These are phyloP conservation scores for Microthlaspi erraticum DNA, from an alignment of 345 rosid species.

Conservation along the genomic window DNA sequence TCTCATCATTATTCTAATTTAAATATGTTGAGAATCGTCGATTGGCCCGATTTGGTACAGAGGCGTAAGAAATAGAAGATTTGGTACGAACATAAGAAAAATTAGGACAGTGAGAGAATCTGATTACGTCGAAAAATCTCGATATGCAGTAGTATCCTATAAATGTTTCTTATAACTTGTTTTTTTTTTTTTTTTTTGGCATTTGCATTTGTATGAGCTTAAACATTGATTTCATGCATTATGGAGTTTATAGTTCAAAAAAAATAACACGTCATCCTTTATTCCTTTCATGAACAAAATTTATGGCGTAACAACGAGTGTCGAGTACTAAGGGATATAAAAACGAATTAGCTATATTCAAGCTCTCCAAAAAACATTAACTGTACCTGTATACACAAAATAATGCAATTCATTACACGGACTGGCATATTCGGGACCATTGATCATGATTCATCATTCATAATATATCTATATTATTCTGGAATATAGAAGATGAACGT, in stretches of 20 bases:
- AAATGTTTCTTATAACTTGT: too few relatives aligned
- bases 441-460: not conserved
- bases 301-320: too few relatives aligned
- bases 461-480: constrained; percentile 16
- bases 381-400: not conserved
- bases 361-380: not conserved
- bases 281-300: too few relatives aligned
- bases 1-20: constrained; percentile 13
- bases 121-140: constrained; percentile 8
- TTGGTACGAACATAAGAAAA: constrained; percentile 12
- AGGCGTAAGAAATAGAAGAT: not conserved
- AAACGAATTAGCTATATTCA: not conserved
- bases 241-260: too few relatives aligned
- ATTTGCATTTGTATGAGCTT: too few relatives aligned
- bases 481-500: constrained; percentile 35
- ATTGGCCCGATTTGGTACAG: constrained; percentile 15
- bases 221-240: too few relatives aligned
- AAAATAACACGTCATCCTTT: too few relatives aligned
- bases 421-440: constrained; percentile 40
- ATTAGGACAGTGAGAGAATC: constrained; percentile 15
- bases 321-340: not conserved
- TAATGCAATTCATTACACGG: constrained; percentile 29
- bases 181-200: too few relatives aligned
- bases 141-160: not conserved
- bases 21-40: constrained; percentile 19